Percentiles rank a stretch among this genome's conserved stretches.
These are phyloP conservation scores for Castanea crenata DNA, from an alignment of 306 rosid species.

Conservation along the genomic window DNA sequence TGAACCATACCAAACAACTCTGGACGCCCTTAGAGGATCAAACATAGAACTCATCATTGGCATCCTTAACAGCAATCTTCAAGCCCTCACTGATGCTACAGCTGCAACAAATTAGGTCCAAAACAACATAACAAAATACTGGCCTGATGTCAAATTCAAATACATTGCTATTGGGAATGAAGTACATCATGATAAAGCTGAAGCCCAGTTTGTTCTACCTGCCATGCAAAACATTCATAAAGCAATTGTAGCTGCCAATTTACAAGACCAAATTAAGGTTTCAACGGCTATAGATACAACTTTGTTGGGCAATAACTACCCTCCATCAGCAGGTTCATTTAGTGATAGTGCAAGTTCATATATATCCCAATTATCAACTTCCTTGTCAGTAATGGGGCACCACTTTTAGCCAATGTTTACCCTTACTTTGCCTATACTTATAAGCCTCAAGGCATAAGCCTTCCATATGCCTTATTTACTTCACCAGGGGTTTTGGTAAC, in stretches of 20 bases:
- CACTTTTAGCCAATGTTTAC: conserved; percentile 68
- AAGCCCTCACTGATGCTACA: conserved; percentile 23
- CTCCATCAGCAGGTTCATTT: conserved; percentile 41
- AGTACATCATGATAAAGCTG: conserved; percentile 8
- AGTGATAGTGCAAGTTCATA: conserved; percentile 11
- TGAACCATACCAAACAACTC: conserved; percentile 27
- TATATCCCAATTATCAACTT: conserved; percentile 42
- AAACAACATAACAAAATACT: conserved; percentile 18
- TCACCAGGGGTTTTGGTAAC: too few species aligned
- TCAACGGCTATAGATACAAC: conserved; percentile 43
- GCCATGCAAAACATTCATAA: conserved; percentile 38
- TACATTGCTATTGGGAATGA: conserved; percentile 56
- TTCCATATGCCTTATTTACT: conserved; percentile 40
- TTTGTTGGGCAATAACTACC: conserved; percentile 28
- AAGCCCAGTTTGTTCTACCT: conserved; percentile 20
- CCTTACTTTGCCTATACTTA: conserved; percentile 39
- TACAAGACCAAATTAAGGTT: conserved; percentile 50
- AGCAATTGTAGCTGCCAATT: conserved; percentile 35
- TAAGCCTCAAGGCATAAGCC: background rate
- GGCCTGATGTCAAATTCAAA: conserved; percentile 33
- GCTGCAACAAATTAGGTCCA: conserved; percentile 43
- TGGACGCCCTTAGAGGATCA: conserved; percentile 51
- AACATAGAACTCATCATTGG: conserved; percentile 45
- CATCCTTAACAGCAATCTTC: conserved; percentile 19
- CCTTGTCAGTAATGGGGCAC: conserved; percentile 36